Evolutionary conservation across 805 yeast species (phyloP), one percentile per base, ranked within the genome.

Genomic region (Cyberlindnera amylophila): DNA sequence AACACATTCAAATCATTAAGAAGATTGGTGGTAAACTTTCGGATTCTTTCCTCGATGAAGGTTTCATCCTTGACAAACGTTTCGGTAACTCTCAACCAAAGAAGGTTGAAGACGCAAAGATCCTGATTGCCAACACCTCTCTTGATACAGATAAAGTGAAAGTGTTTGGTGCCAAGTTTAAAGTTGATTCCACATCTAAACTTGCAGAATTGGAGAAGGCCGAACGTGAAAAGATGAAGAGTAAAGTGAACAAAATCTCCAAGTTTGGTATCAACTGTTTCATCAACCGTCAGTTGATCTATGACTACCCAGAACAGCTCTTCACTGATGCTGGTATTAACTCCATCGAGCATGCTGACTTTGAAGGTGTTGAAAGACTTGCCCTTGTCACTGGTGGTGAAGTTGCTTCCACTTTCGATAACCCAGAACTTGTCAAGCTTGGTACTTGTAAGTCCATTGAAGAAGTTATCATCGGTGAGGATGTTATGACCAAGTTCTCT

Each of bases 331-430:
- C 88, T 33, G 79, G 81, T 41, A 86, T 93, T 56, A 90, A 87
- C 65, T 81, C 96, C 17, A 88, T 93, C 50, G 99, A 93, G 66
- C 99, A 93, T 62, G 98, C 99, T 13, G 99, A 93, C 65, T 93
- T 93, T 57, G 98, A 87, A 59, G 99, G 98, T 58, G 87, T 93
- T 42, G 99, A 93, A 71, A 81, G 98, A 62, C 76, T 93, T 53
- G 96, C 99, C 3, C 72, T 91, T 32, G 99, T 89, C 26, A 90
- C 98, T 11, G 99, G 99, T 39, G 99, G 96, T 61, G 98, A 93
- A 71, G 97, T 93, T 40, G 96, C 82, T 2, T 89, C 98, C 7
- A 91, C 98, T 2, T 93, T 93, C 62, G 99, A 93, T 61, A 74
- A 82, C 53, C 96, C 98, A 19, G 95, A 86, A 41, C 75, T 76